phyloP scores from a whole-genome alignment of 352 stramenopile genomes.

The Globisporangium lucens region DNA sequence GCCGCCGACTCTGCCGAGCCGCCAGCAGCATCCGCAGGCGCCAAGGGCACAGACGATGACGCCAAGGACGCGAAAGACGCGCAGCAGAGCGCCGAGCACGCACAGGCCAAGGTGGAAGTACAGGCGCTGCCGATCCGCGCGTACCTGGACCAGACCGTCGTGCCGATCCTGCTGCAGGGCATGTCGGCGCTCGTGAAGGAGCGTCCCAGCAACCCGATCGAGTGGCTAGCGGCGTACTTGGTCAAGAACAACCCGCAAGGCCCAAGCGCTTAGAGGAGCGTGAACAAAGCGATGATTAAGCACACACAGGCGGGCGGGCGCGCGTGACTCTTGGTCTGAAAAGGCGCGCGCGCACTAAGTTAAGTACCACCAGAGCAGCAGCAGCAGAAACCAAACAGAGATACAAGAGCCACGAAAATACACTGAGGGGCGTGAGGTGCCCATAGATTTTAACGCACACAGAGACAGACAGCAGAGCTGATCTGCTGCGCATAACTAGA shows the following conservation, averaged over 20 bases:
- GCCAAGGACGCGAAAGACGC: constrained; percentile 39
- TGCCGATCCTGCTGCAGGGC: constrained; percentile 97
- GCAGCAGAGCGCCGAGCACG: constrained; percentile 67
- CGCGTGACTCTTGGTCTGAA: constrained; percentile 1
- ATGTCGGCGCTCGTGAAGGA: constrained; percentile 98
- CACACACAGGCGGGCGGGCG: neutral
- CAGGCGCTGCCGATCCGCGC: constrained; percentile 94
- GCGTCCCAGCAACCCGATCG: constrained; percentile 94
- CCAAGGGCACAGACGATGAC: neutral
- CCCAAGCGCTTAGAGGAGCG: constrained; percentile 28
- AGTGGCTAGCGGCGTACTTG: constrained; percentile 96
- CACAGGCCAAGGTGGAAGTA: constrained; percentile 89
- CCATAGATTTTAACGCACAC: neutral
- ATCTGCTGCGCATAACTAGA: neutral
- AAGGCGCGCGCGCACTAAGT: neutral
- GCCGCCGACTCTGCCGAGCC: neutral
- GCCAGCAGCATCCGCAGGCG: neutral
- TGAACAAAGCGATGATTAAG: neutral
- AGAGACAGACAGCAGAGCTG: neutral
- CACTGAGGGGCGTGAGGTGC: neutral
- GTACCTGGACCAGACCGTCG: constrained; percentile 98
- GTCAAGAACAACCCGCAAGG: constrained; percentile 96
- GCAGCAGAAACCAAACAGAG: neutral
- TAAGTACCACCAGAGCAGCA: neutral
- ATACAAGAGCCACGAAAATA: neutral